These are phyloP conservation scores for Phytophthora podocarpi DNA, from an alignment of 352 stramenopile species.

Conservation along the genomic window DNA sequence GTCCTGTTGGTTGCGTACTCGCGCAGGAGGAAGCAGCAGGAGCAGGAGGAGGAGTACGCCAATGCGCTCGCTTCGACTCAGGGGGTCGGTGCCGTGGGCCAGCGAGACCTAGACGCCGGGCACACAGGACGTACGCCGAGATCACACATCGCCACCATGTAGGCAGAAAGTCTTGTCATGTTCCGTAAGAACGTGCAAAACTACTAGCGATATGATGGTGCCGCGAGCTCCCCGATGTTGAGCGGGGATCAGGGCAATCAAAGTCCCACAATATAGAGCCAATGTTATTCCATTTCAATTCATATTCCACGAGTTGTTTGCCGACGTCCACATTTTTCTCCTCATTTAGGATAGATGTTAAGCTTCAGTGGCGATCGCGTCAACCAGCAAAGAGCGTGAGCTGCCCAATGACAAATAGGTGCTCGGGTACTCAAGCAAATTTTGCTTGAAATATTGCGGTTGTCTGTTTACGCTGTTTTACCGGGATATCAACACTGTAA, in stretches of 20 bases:
- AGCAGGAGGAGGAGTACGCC: constrained; percentile 38
- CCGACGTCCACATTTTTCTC: too few relatives aligned
- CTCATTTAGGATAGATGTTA: too few relatives aligned
- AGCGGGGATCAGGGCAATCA: too few relatives aligned
- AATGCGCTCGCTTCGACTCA: constrained; percentile 42
- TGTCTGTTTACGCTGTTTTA: too few relatives aligned
- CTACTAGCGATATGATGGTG: constrained; percentile 15
- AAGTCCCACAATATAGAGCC: constrained; percentile 13
- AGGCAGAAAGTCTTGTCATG: constrained; percentile 15
- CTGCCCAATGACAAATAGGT: too few relatives aligned
- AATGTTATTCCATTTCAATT: constrained; percentile 20
- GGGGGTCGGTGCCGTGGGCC: constrained; percentile 17
- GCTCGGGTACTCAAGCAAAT: too few relatives aligned
- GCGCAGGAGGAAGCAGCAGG: constrained; percentile 65
- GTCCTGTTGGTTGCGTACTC: constrained; percentile 65
- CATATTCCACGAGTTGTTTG: too few relatives aligned
- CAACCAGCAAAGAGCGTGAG: too few relatives aligned
- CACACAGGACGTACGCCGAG: constrained; percentile 56
- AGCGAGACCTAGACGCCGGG: constrained; percentile 15
- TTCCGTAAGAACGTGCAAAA: neutral
- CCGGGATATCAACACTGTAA: too few relatives aligned
- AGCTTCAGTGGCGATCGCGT: too few relatives aligned
- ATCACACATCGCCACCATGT: constrained; percentile 72
- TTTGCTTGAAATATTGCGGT: too few relatives aligned
- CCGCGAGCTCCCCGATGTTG: too few relatives aligned